These are phyloP conservation scores for Chytriomyces sp. DNA, from an alignment of 192 early-diverging fungal genomes.

Conservation along the genomic window DNA sequence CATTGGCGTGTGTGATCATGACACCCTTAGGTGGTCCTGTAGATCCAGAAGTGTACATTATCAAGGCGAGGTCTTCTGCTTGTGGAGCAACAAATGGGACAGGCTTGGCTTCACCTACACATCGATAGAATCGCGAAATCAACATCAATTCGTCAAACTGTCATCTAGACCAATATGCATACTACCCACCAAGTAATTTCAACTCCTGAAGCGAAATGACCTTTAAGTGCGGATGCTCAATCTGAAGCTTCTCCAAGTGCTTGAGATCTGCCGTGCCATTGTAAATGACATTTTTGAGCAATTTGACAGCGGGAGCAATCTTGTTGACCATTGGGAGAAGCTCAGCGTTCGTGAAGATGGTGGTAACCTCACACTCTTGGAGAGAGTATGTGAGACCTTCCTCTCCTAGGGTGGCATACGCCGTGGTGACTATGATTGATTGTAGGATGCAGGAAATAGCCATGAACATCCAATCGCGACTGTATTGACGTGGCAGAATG, in stretches of 20 bases:
- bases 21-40: slow-evolving; percentile 94
- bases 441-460: slow-evolving; percentile 72
- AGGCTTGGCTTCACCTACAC: slow-evolving; percentile 59
- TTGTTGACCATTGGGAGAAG: slow-evolving; percentile 66
- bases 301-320: slow-evolving; percentile 60
- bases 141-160: slow-evolving; percentile 34
- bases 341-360: slow-evolving; percentile 74
- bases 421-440: slow-evolving; percentile 75
- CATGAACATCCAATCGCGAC: slow-evolving; percentile 64
- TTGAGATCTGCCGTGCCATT: slow-evolving; percentile 58
- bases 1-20: slow-evolving; percentile 77
- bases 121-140: neutral
- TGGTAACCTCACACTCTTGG: slow-evolving; percentile 73
- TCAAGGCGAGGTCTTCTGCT: slow-evolving; percentile 66
- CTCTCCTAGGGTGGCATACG: slow-evolving; percentile 75
- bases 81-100: slow-evolving; percentile 48
- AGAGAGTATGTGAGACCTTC: slow-evolving; percentile 83
- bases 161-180: no score
- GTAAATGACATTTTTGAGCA: slow-evolving; percentile 71
- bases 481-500: no score
- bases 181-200: slow-evolving; percentile 68
- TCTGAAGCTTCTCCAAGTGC: neutral
- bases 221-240: neutral
- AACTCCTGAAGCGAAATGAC: slow-evolving; percentile 72
- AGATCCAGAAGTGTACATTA: slow-evolving; percentile 86